A percentile compares a stretch with the other conserved stretches of the same genome.
These are phyloP conservation scores for Schizophyllum commune DNA, from an alignment of 1,284 basidiomycete genomes.

Conservation along the genomic window DNA sequence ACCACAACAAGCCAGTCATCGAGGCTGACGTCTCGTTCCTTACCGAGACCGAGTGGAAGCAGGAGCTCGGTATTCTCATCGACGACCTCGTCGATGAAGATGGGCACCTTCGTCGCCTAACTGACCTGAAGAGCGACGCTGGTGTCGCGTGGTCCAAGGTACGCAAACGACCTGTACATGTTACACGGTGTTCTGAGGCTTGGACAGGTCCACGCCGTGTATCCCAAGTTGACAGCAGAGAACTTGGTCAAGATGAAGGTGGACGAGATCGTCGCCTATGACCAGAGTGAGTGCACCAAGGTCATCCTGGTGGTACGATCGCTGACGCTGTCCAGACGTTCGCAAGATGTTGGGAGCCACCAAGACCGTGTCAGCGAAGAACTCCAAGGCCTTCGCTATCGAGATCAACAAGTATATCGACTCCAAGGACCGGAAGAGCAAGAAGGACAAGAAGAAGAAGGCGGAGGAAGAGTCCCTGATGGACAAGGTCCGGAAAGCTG, in stretches of 20 bases:
- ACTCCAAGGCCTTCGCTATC: slow-evolving; percentile 43
- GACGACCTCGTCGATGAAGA: slow-evolving; percentile 53
- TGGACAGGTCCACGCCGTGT: slow-evolving; percentile 50
- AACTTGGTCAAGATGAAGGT: slow-evolving; percentile 38
- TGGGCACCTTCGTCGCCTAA: slow-evolving; percentile 42
- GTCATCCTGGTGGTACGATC: slow-evolving; percentile 8
- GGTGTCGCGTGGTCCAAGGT: slow-evolving; percentile 58
- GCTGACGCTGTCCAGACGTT: slow-evolving; percentile 16
- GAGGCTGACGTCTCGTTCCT: slow-evolving; percentile 54
- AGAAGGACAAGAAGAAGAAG: slow-evolving; percentile 36
- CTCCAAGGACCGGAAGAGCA: slow-evolving; percentile 51
- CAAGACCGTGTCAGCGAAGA: slow-evolving; percentile 40
- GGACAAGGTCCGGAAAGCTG: slow-evolving; percentile 23
- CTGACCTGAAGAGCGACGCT: slow-evolving; percentile 49
- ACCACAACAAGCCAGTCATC: slow-evolving; percentile 46
- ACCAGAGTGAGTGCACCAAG: slow-evolving; percentile 24
- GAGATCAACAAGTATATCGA: slow-evolving; percentile 59
- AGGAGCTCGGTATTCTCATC: slow-evolving; percentile 45
- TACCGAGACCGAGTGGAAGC: slow-evolving; percentile 45
- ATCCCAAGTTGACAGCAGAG: slow-evolving; percentile 43
- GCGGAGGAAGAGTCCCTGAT: slow-evolving; percentile 26
- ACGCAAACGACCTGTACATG: neutral
- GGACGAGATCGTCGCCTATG: slow-evolving; percentile 40
- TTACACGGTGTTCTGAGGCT: neutral
- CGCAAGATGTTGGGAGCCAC: slow-evolving; percentile 40